Percentiles rank a stretch among this genome's conserved stretches.
Evolutionary conservation across 768 basidiomycete genomes (phyloP).

Genomic region (Rhodotorula diobovata): DNA sequence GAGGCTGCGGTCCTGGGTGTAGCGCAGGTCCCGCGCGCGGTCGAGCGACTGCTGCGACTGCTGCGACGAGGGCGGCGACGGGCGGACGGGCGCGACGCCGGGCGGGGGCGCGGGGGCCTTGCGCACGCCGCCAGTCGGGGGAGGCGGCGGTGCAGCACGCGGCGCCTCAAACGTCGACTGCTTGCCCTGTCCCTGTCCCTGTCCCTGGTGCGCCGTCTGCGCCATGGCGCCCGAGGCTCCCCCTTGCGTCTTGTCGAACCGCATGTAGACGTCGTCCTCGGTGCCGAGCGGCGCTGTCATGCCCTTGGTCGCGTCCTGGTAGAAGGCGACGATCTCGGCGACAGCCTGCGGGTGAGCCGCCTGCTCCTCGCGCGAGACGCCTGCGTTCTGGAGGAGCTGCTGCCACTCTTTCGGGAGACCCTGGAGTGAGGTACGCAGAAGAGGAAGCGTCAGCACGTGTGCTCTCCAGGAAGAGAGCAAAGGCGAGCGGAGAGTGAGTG

Average conservation of each 20-base stretch:
- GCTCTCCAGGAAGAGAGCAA: neutral
- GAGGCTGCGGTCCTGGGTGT: neutral
- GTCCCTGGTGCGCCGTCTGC: neutral
- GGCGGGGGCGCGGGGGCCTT: slow-evolving; percentile 35
- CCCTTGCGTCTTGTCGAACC: slow-evolving; percentile 47
- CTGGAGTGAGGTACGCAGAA: neutral
- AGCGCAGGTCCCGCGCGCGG: slow-evolving; percentile 24
- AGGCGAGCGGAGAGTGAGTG: too few relatives aligned
- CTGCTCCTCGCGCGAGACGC: slow-evolving; percentile 88
- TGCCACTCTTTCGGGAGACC: slow-evolving; percentile 99
- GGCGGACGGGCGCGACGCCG: slow-evolving; percentile 14
- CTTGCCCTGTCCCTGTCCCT: neutral
- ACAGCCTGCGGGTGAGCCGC: slow-evolving; percentile 97
- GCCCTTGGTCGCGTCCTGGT: slow-evolving; percentile 57
- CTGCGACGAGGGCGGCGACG: slow-evolving; percentile 1
- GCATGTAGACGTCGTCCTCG: slow-evolving; percentile 68
- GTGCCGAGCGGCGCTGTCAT: slow-evolving; percentile 54
- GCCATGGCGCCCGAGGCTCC: neutral
- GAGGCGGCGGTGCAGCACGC: slow-evolving; percentile 37
- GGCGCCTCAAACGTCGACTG: slow-evolving; percentile 35
- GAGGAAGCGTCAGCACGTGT: neutral
- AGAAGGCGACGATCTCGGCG: slow-evolving; percentile 98
- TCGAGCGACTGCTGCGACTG: slow-evolving; percentile 15
- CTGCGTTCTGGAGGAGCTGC: slow-evolving; percentile 81
- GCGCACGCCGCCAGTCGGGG: slow-evolving; percentile 19